These are phyloP conservation scores for Trichoderma semiorbis DNA, from an alignment of 2,329 filamentous ascomycete species.

Conservation along the genomic window DNA sequence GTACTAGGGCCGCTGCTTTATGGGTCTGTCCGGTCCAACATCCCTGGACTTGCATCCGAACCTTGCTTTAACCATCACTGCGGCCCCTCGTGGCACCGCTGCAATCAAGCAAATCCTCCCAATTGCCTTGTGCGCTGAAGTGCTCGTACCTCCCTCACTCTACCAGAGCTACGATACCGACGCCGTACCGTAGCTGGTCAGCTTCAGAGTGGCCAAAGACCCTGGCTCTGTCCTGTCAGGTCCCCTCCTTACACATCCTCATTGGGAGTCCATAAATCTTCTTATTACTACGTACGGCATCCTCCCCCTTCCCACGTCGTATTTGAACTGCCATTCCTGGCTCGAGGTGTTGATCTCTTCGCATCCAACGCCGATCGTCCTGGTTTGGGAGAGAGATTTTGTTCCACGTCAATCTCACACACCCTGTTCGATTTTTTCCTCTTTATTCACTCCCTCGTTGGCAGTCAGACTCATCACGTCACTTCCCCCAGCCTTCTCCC, in stretches of 20 bases:
- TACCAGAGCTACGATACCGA: background rate
- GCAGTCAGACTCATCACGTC: slow-evolving; percentile 2
- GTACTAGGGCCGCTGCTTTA: background rate
- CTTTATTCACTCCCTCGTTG: slow-evolving; percentile 7
- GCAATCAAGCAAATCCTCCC: background rate
- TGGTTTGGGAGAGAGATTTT: background rate
- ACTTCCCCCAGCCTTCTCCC: background rate
- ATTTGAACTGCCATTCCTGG: slow-evolving; percentile 6
- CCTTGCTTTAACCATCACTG: background rate
- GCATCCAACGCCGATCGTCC: slow-evolving; percentile 7
- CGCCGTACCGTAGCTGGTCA: background rate
- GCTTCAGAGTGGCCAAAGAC: background rate
- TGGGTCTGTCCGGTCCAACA: background rate
- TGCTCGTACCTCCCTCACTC: background rate
- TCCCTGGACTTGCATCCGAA: slow-evolving; percentile 8
- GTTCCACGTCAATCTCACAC: background rate
- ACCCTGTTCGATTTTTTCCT: background rate
- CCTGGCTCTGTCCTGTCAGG: background rate
- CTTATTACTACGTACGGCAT: slow-evolving; percentile 10
- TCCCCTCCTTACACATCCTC: background rate
- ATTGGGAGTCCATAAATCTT: slow-evolving; percentile 1
- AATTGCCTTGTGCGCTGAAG: background rate
- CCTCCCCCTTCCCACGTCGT: slow-evolving; percentile 5
- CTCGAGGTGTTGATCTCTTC: slow-evolving; percentile 5
- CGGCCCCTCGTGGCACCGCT: slow-evolving; percentile 13